Base-by-base conservation (phyloP, 2,329 filamentous ascomycete genomes). In the Sclerotinia sclerotiorum region DNA sequence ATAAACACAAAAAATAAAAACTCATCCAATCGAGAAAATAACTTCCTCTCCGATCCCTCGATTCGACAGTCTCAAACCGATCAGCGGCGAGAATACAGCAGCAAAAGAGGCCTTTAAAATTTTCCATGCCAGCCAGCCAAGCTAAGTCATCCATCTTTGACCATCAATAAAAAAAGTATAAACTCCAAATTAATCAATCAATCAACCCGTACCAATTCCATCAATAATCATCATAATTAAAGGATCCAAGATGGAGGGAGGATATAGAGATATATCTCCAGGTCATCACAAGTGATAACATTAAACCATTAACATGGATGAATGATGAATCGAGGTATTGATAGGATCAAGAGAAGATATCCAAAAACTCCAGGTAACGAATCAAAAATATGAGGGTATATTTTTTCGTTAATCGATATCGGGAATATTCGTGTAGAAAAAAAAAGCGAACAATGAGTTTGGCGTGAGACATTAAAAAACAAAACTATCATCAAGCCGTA, bases 301-400 rank as follows among this genome's bases (percentile, higher is more conserved):
- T 27, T 24, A 52, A 11, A 65, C 3, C 13, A 8, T 57, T 15
- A 35, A n/a, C 21, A 42, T 57, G 32, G 35, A 57, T 27, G 54
- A 35, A 27, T 57, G 8, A 32, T 42, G 32, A 57, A 57, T 57
- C 21, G 21, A 57, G 32, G 55, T 42, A 10, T 57, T n/a, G n/a
- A 6, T 11, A 62, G 29, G n/a, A 32, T 51, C 44, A 44, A 29
- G 57, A 60, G 48, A 32, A 61, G 55, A 61, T 39, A 29, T 62
- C 35, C 32, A 65, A 61, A 65, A 54, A 67, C 65, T 67, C 65
- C 65, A 52, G 56, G 56, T 52, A 62, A 67, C 56, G 65, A 67
- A 67, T 67, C 65, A 62, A 54, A 57, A 52, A 58, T 67, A 62
- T 67, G 65, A 24, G 54, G 49, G 65, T 55, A 35, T 52, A 61